Evolutionary conservation across 2,329 filamentous ascomycete genomes (phyloP), one percentile per base, ranked within the genome.

Genomic region (Trichophyton equinum): DNA sequence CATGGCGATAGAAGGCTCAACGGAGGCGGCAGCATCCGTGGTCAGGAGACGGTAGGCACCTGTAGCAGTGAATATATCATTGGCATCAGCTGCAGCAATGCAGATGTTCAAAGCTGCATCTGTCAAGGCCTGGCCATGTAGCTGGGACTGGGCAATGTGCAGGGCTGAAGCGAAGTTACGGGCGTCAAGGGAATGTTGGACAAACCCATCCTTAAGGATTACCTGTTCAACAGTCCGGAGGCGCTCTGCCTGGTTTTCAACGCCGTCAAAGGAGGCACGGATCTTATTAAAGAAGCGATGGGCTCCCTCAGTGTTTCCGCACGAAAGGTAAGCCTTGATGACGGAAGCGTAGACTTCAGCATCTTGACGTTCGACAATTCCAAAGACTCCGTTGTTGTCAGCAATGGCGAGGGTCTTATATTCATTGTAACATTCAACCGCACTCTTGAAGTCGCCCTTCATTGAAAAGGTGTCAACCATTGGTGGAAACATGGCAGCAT

Each of bases 381-480:
- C 82, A 55, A 85, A 79, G 62, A 84, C 79, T 61, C 91, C 91
- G 44, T 81, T 83, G 72, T 96, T 88, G 71, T 94, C 83, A 44
- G 87, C 85, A 59, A 97, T 84, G n/a, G 92, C 91, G 47, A 96
- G 79, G 53, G 84, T 83, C 70, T 90, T 90, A 79, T 97, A 97
- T 74, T 96, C 89, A 65, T 95, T 92, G 76, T 96, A 99, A 75
- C 90, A 91, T 72, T 96, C 91, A 5, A 97, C 89, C 20, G 91
- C 94, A 67, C 88, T 95, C 68, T 85, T 81, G 51, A 97, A 77
- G 71, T 97, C 91, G 57, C 91, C 88, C 9, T 82, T 82, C 47
- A 83, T 82, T 63, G 89, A 89, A 70, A 96, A 97, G 0, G 91
- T 91, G n/a, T 88, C 85, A 72, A 99, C 96, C 89, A 99, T 96